phyloP scores from a whole-genome alignment of 495 filamentous ascomycete genomes.

The Neurospora cerealis region DNA sequence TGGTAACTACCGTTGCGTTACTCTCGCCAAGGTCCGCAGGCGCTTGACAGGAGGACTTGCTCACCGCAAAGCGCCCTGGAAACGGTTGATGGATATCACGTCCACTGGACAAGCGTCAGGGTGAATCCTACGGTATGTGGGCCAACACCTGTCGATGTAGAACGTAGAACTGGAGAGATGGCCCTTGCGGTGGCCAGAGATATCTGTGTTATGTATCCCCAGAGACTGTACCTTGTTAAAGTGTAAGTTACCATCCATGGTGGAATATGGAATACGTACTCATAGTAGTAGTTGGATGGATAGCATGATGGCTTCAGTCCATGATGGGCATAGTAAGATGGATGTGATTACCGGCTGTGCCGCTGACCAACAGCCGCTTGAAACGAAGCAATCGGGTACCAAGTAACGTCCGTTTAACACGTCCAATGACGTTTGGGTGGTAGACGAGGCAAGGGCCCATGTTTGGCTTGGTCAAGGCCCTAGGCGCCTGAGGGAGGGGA shows the following conservation, averaged over 20 bases:
- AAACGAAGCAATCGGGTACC: neutral
- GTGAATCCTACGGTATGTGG: neutral
- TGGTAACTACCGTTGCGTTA: neutral
- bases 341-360: slow-evolving; percentile 18
- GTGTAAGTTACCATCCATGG: neutral
- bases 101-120: neutral
- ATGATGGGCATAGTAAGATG: neutral
- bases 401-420: neutral
- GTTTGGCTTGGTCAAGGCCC: neutral
- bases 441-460: neutral
- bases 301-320: neutral
- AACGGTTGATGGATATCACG: neutral
- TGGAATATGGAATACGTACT: neutral
- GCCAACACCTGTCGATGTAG: neutral
- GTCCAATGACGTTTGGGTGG: neutral
- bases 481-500: neutral
- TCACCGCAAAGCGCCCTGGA: neutral
- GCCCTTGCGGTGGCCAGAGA: neutral
- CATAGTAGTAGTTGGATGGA: neutral
- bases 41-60: neutral
- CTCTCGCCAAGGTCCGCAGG: neutral
- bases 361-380: slow-evolving; percentile 18
- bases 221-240: neutral
- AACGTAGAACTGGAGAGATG: neutral
- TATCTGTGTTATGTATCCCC: neutral